These are phyloP conservation scores for Ascochyta pisi DNA, from an alignment of 2,329 filamentous ascomycete species.

Conservation along the genomic window DNA sequence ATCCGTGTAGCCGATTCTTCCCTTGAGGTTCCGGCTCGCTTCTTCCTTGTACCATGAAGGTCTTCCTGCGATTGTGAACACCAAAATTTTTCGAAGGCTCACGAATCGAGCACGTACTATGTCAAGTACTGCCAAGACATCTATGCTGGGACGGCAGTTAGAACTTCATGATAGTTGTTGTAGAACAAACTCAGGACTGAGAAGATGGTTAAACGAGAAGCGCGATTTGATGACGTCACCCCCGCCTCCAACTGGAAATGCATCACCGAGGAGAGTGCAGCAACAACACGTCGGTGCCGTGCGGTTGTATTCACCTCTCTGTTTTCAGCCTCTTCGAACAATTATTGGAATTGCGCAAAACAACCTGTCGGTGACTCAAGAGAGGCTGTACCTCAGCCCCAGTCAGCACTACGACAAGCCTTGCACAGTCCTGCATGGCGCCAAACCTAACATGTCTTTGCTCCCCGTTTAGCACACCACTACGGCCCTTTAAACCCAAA, in stretches of 20 bases:
- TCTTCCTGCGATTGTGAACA: too few relatives aligned
- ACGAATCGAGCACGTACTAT: too few relatives aligned
- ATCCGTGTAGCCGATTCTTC: not conserved
- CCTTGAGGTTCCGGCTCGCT: too few relatives aligned
- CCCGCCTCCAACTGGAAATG: not conserved
- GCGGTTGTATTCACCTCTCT: too few relatives aligned
- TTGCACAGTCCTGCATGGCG: slow-evolving; percentile 1
- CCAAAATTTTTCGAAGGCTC: too few relatives aligned
- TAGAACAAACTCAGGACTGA: not conserved
- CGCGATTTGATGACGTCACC: not conserved
- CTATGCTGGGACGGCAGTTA: not conserved
- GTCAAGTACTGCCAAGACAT: not conserved
- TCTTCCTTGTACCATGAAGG: too few relatives aligned
- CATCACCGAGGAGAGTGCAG: not conserved
- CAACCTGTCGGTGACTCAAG: not conserved
- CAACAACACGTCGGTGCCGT: not conserved
- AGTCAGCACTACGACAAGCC: slow-evolving; percentile 15
- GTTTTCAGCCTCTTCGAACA: too few relatives aligned
- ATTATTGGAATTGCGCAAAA: too few relatives aligned
- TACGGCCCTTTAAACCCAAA: not conserved
- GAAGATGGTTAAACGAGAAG: not conserved
- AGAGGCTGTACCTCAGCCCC: not conserved
- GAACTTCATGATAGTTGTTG: not conserved
- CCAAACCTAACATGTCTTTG: not conserved
- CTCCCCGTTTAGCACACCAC: not conserved